A percentile compares a stretch with the other conserved stretches of the same genome.
These are phyloP conservation scores for Carallia pectinifolia DNA, from an alignment of 345 rosid genomes.

Conservation along the genomic window DNA sequence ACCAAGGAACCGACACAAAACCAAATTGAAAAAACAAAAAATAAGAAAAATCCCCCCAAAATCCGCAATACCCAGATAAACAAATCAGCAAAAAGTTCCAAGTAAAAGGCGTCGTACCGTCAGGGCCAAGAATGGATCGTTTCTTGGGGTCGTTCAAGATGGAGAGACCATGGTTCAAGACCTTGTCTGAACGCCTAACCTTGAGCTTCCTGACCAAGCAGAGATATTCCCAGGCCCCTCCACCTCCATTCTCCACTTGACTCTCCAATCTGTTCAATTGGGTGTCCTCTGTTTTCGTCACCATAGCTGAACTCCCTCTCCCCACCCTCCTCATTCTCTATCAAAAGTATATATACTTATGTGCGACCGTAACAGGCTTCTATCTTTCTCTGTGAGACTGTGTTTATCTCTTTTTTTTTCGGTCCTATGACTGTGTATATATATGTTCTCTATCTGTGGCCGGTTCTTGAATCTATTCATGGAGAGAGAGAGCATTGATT, in stretches of 20 bases:
- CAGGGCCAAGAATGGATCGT: conserved; percentile 80
- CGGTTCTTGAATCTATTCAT: too few relatives aligned
- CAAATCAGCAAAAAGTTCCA: conserved; percentile 5
- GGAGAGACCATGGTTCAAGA: conserved; percentile 77
- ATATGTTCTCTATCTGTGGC: too few relatives aligned
- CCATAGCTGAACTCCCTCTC: background rate
- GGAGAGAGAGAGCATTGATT: too few relatives aligned
- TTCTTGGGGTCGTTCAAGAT: conserved; percentile 75
- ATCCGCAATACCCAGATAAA: conserved; percentile 19
- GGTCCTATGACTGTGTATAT: too few relatives aligned
- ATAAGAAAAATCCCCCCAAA: background rate
- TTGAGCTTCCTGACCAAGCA: conserved; percentile 89
- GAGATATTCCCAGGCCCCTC: conserved; percentile 96
- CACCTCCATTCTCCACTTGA: conserved; percentile 96
- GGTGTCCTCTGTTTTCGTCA: too few relatives aligned
- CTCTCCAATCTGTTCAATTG: conserved; percentile 39
- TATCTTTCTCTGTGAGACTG: too few relatives aligned
- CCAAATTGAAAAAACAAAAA: background rate
- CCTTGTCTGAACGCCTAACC: conserved; percentile 88
- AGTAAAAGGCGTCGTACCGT: conserved; percentile 41
- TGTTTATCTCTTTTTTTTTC: too few relatives aligned
- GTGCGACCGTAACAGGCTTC: too few relatives aligned
- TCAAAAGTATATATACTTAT: too few relatives aligned
- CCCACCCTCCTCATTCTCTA: background rate
- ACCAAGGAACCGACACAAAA: conserved; percentile 12